Evolutionary conservation across 1,284 basidiomycete genomes (phyloP).

Genomic region (Melampsora larici-populina): DNA sequence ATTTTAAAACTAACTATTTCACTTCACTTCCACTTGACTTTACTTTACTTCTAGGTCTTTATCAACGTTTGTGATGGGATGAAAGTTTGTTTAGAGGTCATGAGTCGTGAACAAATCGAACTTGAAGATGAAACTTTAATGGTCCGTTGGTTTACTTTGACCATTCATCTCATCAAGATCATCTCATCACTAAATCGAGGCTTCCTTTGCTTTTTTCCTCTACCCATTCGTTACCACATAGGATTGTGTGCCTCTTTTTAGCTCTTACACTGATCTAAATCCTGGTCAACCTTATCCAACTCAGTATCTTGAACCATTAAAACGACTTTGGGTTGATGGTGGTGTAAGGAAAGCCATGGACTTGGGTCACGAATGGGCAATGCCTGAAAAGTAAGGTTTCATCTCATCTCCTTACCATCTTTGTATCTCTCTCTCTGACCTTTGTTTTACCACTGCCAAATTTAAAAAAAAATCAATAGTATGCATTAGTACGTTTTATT

Average conservation of each 20-base stretch:
- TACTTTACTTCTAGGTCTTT: constrained; percentile 23
- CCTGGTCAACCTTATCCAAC: constrained; percentile 75
- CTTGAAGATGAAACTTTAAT: constrained; percentile 28
- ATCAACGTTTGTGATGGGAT: constrained; percentile 41
- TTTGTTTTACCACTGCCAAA: neutral
- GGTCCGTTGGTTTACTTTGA: constrained; percentile 4
- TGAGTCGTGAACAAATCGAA: constrained; percentile 36
- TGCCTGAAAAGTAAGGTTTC: constrained; percentile 76
- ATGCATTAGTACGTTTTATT: neutral
- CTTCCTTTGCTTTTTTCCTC: too few species aligned
- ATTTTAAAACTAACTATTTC: neutral
- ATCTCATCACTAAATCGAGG: too few species aligned
- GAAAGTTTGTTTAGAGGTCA: constrained; percentile 39
- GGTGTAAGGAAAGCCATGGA: constrained; percentile 70
- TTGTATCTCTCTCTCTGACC: neutral
- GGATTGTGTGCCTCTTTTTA: constrained; percentile 37
- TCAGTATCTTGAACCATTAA: constrained; percentile 65
- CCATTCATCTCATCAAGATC: neutral
- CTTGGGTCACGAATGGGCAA: constrained; percentile 75
- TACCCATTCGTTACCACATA: neutral
- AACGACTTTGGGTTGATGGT: constrained; percentile 71
- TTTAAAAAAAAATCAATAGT: constrained; percentile 1
- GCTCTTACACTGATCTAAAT: constrained; percentile 56
- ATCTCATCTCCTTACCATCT: constrained; percentile 22
- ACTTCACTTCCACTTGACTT: neutral